Conservation (phyloP, 257 asterid genomes). For the Solanum commersonii region DNA sequence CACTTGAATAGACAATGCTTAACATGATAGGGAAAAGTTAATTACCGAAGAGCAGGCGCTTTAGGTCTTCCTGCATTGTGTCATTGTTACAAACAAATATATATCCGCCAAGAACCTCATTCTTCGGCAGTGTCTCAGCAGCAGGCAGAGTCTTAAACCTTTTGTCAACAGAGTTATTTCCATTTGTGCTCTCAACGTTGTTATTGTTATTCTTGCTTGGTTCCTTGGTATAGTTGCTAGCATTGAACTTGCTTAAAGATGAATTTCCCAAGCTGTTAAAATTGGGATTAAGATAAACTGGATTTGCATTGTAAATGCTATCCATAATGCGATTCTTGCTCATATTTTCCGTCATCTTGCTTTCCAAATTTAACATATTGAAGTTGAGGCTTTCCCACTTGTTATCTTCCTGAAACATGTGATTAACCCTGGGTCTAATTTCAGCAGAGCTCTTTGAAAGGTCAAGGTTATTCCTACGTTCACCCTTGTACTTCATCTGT, state of each 20-base stretch:
- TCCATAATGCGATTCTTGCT: conserved; percentile 31
- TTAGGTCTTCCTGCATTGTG: conserved; percentile 94
- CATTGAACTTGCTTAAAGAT: conserved; percentile 41
- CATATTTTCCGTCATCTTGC: conserved; percentile 45
- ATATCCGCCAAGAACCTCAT: conserved; percentile 93
- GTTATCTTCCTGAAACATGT: conserved; percentile 60
- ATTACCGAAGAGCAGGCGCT: conserved; percentile 85
- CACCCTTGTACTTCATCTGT: conserved; percentile 68
- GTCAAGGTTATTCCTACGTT: conserved; percentile 71
- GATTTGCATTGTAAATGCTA: conserved; percentile 44
- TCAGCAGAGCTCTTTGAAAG: conserved; percentile 61
- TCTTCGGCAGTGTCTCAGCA: conserved; percentile 87
- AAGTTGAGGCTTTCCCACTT: conserved; percentile 67
- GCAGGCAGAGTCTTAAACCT: conserved; percentile 96
- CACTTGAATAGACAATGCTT: background rate
- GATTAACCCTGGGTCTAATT: conserved; percentile 48
- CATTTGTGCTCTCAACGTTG: conserved; percentile 37
- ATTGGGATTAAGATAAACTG: conserved; percentile 52
- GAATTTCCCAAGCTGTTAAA: conserved; percentile 31
- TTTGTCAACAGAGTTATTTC: conserved; percentile 52
- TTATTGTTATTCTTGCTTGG: conserved; percentile 12
- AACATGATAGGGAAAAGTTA: background rate
- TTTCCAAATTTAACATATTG: conserved; percentile 65
- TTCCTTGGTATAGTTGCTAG: conserved; percentile 42
- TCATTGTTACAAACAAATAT: conserved; percentile 96